Conservation (phyloP, 805 yeast genomes). For the Candida nemodendra region DNA sequence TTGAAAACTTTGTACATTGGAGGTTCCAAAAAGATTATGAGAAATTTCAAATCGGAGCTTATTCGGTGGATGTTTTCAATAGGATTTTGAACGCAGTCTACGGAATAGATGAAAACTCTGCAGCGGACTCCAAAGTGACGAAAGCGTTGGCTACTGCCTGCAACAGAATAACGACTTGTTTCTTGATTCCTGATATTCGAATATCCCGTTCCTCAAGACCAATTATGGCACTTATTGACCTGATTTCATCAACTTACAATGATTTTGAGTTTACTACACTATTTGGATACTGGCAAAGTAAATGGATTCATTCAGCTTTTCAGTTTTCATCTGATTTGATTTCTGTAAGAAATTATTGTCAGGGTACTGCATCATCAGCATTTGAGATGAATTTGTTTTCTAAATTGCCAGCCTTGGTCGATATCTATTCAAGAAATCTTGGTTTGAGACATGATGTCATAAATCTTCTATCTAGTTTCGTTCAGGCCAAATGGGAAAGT, state of each 20-base stretch:
- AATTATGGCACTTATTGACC: conserved; percentile 48
- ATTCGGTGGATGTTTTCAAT: conserved; percentile 52
- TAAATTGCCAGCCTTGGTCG: conserved; percentile 54
- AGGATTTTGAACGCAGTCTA: conserved; percentile 53
- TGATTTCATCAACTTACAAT: conserved; percentile 33
- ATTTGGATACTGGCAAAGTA: conserved; percentile 45
- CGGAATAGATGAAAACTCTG: conserved; percentile 45
- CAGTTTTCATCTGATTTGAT: conserved; percentile 57
- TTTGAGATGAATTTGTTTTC: conserved; percentile 63
- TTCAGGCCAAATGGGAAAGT: conserved; percentile 53
- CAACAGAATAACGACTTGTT: conserved; percentile 48
- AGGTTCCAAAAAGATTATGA: conserved; percentile 56
- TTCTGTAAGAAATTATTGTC: conserved; percentile 49
- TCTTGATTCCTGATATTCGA: conserved; percentile 50
- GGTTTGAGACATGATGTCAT: conserved; percentile 51
- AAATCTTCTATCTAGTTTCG: conserved; percentile 54
- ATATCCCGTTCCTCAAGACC: conserved; percentile 56
- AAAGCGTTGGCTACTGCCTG: conserved; percentile 52
- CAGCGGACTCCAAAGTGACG: conserved; percentile 43
- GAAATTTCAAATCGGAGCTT: conserved; percentile 58
- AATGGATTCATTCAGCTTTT: conserved; percentile 51
- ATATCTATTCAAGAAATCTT: conserved; percentile 51
- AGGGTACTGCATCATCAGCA: conserved; percentile 52
- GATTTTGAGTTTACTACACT: conserved; percentile 31
- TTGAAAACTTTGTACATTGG: conserved; percentile 75